Evolutionary conservation across 345 rosid genomes (phyloP), one percentile per base, ranked within the genome.

Genomic region (Pistacia atlantica): DNA sequence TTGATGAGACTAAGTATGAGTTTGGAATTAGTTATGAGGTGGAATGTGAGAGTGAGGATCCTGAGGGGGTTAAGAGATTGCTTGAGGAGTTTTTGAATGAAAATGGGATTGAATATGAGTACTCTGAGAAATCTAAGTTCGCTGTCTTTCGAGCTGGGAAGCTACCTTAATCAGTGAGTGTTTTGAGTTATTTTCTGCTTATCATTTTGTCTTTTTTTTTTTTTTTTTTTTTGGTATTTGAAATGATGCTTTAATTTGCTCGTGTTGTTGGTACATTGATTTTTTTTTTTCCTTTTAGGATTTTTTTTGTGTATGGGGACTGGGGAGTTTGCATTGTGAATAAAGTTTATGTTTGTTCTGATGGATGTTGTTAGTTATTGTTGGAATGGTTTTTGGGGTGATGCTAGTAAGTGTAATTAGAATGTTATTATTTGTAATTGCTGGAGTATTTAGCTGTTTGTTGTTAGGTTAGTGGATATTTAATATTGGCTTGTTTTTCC

Each of bases 21-120:
- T 93, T 95, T 74, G 98, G 98, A 54, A 86, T 68, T 2, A 87
- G 86, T 56, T 95, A 86, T 60, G 98, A 93, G 86, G 75, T 95
- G 20, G 98, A 93, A 74, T 95, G 99, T 69, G 98, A 95, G 83
- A 90, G 78, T 25, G 86, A 45, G 54, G 90, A 92, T 75, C 98
- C 98, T 6, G 97, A 93, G 69, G 67, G 80, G 11, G 92, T 80
- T 28, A 93, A 90, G 89, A 83, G 42, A 25, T 68, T 85, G 85
- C 89, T 95, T 20, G 95, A 88, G 73, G 90, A 76, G 69, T 85
- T 92, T 68, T 83, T 92, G 75, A 86, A 83, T 20, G 85, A 78
- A 64, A 92, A 91, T 83, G 84, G 82, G 62, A 83, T 93, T 8
- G 87, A 72, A 33, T 93, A 83, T 71, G 73, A 80, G 46, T 83